Percentiles rank a stretch among this genome's conserved stretches.
These are phyloP conservation scores for Trichoderma semiorbis DNA, from an alignment of 2,329 filamentous ascomycete genomes.

Conservation along the genomic window DNA sequence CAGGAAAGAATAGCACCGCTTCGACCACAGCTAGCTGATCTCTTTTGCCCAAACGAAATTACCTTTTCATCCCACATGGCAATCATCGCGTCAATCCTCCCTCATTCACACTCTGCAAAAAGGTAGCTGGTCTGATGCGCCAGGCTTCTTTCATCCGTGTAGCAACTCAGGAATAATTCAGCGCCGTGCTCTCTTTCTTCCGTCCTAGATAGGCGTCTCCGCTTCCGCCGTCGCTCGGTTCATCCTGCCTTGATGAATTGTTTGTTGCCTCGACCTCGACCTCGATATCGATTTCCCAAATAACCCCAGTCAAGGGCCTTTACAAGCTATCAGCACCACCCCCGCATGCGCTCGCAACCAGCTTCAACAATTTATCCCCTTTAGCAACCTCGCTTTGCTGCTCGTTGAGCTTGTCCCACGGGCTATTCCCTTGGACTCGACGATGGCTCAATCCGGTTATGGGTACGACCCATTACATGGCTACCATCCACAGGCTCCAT, in stretches of 20 bases:
- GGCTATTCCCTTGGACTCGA: background rate
- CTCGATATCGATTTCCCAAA: background rate
- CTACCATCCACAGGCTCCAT: conserved; percentile 16
- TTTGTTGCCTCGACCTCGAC: background rate
- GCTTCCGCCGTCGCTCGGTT: background rate
- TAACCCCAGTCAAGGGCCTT: background rate
- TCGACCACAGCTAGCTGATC: background rate
- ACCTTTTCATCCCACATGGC: conserved; percentile 17
- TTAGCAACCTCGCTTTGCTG: background rate
- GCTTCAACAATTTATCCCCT: background rate
- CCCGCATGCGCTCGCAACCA: background rate
- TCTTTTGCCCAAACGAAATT: conserved; percentile 14
- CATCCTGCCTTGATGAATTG: background rate
- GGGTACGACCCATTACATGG: conserved; percentile 24
- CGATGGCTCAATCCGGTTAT: conserved; percentile 32
- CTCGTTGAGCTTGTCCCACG: background rate
- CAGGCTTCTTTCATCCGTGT: background rate
- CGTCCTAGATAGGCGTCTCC: background rate
- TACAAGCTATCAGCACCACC: background rate
- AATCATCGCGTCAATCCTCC: conserved; percentile 8
- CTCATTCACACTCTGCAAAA: background rate
- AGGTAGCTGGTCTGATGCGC: background rate
- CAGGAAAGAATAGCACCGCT: background rate
- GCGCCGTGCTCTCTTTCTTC: too few relatives aligned
- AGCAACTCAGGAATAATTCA: background rate